phyloP scores from a whole-genome alignment of 73 alveolate genomes.

The Paramecium tetraurelia region DNA sequence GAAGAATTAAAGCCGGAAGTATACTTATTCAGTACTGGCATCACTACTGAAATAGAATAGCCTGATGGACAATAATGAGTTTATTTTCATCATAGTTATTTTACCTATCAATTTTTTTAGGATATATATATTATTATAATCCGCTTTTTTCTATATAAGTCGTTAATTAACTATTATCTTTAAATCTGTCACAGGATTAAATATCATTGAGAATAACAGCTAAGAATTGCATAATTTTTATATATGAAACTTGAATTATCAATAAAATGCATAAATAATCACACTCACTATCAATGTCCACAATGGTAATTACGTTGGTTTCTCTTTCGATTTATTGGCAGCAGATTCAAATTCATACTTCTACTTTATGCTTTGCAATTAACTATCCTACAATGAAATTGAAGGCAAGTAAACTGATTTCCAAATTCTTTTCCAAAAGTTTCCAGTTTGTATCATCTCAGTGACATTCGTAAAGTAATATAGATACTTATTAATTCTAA shows the following conservation, averaged over 20 bases:
- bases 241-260: background rate
- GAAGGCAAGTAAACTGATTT: background rate
- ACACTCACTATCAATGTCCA: background rate
- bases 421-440: background rate
- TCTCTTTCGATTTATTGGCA: background rate
- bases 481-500: constrained; percentile 58
- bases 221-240: background rate
- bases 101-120: background rate
- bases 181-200: no score
- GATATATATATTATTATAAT: background rate
- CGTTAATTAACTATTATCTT: no score
- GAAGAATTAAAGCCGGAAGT: background rate
- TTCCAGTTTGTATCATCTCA: background rate
- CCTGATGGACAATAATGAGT: background rate
- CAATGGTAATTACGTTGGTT: background rate
- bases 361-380: background rate
- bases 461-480: constrained; percentile 59
- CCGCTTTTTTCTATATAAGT: no score
- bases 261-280: background rate
- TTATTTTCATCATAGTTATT: background rate
- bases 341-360: background rate
- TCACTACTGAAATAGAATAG: background rate
- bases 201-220: background rate
- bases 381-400: background rate
- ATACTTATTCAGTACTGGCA: background rate